A percentile compares a stretch with the other conserved stretches of the same genome.
Conservation (phyloP, 2,329 filamentous ascomycete species). For the Neopestalotiopsis sp. region DNA sequence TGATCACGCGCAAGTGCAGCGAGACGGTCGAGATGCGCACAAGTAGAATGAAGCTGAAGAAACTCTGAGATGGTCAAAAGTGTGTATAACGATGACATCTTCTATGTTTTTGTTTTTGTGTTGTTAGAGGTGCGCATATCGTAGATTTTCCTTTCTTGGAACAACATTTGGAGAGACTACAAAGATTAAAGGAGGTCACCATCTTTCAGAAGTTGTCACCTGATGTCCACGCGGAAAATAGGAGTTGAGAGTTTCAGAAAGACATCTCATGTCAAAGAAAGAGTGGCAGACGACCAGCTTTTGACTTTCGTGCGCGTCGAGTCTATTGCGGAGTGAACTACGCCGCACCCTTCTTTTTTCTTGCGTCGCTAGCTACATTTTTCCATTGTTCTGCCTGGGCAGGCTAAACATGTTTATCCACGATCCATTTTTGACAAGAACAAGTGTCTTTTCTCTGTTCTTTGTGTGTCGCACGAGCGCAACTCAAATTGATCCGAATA, state of each 20-base stretch:
- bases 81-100: conserved; percentile 2
- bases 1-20: background rate
- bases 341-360: too few relatives aligned
- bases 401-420: too few relatives aligned
- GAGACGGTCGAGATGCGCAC: background rate
- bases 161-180: background rate
- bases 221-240: background rate
- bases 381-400: too few relatives aligned
- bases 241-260: background rate
- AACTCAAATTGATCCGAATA: too few relatives aligned
- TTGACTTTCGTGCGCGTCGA: too few relatives aligned
- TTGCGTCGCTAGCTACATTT: too few relatives aligned
- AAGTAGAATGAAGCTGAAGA: background rate
- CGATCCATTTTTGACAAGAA: too few relatives aligned
- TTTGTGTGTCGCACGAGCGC: too few relatives aligned
- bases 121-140: background rate
- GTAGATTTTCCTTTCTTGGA: background rate
- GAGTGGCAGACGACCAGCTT: too few relatives aligned
- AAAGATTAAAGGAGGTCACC: background rate
- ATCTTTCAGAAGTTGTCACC: background rate
- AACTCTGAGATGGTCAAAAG: background rate
- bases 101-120: background rate
- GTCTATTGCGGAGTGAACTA: too few relatives aligned
- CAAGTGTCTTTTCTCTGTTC: too few relatives aligned
- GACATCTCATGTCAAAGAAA: too few relatives aligned